Conservation (phyloP, 345 rosid genomes). For the Rhodomyrtus tomentosa region DNA sequence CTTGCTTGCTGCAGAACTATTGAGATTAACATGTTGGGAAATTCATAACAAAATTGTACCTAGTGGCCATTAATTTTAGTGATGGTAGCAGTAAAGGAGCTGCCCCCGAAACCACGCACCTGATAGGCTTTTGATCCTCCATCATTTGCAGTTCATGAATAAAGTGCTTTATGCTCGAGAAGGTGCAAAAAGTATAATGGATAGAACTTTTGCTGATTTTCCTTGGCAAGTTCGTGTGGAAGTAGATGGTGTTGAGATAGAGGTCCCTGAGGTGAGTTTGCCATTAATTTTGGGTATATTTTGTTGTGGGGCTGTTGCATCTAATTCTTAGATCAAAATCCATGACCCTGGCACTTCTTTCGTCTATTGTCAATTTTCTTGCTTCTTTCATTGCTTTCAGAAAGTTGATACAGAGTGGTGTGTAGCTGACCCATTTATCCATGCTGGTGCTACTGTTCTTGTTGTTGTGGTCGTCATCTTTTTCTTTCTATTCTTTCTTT, state of each 20-base stretch:
- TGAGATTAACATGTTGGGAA: not conserved
- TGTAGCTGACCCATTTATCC: not conserved
- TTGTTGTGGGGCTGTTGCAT: not conserved
- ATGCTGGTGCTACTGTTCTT: not conserved
- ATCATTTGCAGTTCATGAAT: constrained; percentile 69
- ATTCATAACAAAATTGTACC: not conserved
- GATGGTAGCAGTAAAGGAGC: not conserved
- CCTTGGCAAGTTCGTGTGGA: constrained; percentile 81
- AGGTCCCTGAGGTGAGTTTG: constrained; percentile 76
- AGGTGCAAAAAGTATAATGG: constrained; percentile 91
- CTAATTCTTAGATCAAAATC: not conserved
- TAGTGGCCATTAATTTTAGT: not conserved
- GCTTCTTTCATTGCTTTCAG: not conserved
- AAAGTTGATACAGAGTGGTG: not conserved
- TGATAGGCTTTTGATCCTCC: not conserved
- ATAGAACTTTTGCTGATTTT: constrained; percentile 76
- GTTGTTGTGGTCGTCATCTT: not conserved
- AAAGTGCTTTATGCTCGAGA: constrained; percentile 88
- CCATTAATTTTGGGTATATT: not conserved
- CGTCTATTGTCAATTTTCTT: not conserved
- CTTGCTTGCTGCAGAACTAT: not conserved
- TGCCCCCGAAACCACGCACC: not conserved
- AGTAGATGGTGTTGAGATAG: constrained; percentile 78
- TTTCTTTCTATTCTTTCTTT: not conserved
- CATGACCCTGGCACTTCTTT: not conserved